Evolutionary conservation across 2,329 filamentous ascomycete genomes (phyloP).

Genomic region (Peltaster fructicola): DNA sequence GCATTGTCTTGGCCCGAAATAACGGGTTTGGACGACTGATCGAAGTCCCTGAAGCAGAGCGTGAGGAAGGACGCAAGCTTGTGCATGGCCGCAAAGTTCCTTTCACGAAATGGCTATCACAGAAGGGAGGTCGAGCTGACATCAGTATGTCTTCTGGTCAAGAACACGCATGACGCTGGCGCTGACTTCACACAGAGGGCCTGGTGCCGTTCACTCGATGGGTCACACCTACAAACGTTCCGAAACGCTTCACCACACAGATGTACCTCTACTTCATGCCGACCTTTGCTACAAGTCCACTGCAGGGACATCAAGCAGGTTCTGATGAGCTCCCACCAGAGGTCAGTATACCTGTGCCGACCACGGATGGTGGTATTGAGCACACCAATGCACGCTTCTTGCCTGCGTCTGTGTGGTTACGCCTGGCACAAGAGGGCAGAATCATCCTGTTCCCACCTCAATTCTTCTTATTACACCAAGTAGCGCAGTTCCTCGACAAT

Average conservation of each 20-base stretch:
- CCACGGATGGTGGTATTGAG: constrained; percentile 50
- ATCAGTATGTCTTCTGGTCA: constrained; percentile 31
- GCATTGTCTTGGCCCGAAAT: constrained; percentile 55
- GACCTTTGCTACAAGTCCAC: constrained; percentile 18
- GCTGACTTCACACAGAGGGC: constrained; percentile 27
- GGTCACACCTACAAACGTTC: constrained; percentile 60
- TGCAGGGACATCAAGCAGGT: constrained; percentile 8
- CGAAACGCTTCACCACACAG: constrained; percentile 76
- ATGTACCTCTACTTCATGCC: constrained; percentile 94
- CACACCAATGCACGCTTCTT: constrained; percentile 66
- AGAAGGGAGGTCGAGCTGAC: constrained; percentile 45
- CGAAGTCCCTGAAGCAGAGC: constrained; percentile 39
- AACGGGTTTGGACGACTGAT: constrained; percentile 38
- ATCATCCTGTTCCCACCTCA: constrained; percentile 87
- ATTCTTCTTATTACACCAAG: constrained; percentile 49
- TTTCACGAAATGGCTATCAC: constrained; percentile 49
- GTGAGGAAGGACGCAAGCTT: constrained; percentile 46
- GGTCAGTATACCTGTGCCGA: constrained; percentile 49
- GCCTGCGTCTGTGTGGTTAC: constrained; percentile 50
- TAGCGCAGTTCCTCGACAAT: constrained; percentile 16
- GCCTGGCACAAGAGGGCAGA: constrained; percentile 41
- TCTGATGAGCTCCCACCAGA: constrained; percentile 20
- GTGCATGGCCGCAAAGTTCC: constrained; percentile 49
- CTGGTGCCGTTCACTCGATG: constrained; percentile 77
- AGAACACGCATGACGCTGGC: not conserved